phyloP scores from a whole-genome alignment of 345 rosid genomes.

The Dipteronia dyeriana region DNA sequence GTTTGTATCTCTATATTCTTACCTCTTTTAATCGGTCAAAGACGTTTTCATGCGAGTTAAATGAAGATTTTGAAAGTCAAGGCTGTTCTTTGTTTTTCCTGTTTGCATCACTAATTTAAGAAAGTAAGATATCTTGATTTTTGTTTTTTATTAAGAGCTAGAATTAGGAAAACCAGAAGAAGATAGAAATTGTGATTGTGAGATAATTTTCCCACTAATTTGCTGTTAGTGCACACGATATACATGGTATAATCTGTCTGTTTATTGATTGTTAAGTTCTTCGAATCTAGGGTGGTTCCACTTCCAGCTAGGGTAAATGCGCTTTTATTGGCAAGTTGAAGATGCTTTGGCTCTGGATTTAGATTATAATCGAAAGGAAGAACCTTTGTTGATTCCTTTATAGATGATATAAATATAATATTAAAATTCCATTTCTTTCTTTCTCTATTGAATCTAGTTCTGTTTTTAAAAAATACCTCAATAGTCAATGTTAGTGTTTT shows the following conservation, averaged over 20 bases:
- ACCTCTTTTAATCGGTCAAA: no score
- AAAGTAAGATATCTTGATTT: no score
- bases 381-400: neutral
- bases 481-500: no score
- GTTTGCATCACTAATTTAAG: neutral
- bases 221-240: neutral
- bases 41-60: neutral
- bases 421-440: neutral
- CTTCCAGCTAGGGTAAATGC: no score
- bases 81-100: slow-evolving; percentile 13
- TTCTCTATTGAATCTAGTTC: slow-evolving; percentile 1
- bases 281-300: neutral
- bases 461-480: neutral
- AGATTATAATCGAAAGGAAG: no score
- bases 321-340: neutral
- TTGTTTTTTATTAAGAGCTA: neutral
- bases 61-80: slow-evolving; percentile 12
- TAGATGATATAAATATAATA: neutral
- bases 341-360: neutral
- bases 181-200: neutral
- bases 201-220: neutral
- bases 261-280: neutral
- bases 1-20: no score
- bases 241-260: neutral
- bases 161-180: neutral